A percentile compares a stretch with the other conserved stretches of the same genome.
phyloP scores from a whole-genome alignment of 306 rosid species.

The Cicer judaicum region DNA sequence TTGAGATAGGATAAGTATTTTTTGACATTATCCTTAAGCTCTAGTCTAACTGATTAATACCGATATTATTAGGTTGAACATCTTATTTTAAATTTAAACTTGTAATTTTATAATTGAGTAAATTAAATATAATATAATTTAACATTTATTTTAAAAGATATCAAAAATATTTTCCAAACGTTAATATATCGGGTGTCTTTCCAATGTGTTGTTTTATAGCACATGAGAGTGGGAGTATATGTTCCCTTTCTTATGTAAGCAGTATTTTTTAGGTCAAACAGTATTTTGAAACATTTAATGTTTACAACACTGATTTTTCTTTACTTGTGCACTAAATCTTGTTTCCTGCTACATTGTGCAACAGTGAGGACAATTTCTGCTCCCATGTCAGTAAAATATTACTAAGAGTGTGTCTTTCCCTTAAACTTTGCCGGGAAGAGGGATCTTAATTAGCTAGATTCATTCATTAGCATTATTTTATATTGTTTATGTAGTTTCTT shows the following conservation, averaged over 20 bases:
- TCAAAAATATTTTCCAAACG: too few relatives aligned
- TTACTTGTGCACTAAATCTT: slow-evolving; percentile 43
- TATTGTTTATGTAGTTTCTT: slow-evolving; percentile 28
- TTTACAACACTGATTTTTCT: slow-evolving; percentile 34
- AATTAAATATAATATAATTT: too few relatives aligned
- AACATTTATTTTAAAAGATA: too few relatives aligned
- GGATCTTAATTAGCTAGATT: slow-evolving; percentile 42
- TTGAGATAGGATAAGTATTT: not conserved
- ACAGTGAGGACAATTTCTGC: slow-evolving; percentile 42
- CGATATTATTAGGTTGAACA: too few relatives aligned
- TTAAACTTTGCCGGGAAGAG: slow-evolving; percentile 46
- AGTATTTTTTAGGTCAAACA: slow-evolving; percentile 34
- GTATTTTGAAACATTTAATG: slow-evolving; percentile 35
- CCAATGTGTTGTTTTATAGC: slow-evolving; percentile 10
- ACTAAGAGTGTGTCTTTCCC: slow-evolving; percentile 22
- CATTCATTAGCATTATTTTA: slow-evolving; percentile 27
- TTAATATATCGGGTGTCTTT: not conserved
- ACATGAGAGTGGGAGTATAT: slow-evolving; percentile 38
- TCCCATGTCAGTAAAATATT: slow-evolving; percentile 38
- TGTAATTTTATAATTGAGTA: too few relatives aligned
- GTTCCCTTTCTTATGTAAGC: not conserved
- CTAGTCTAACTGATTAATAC: too few relatives aligned
- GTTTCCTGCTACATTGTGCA: slow-evolving; percentile 38
- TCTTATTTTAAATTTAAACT: too few relatives aligned
- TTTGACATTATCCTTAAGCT: not conserved